Percentiles rank a stretch among this genome's conserved stretches.
Conservation (phyloP, 768 basidiomycete species). For the Calvatia gigantea region DNA sequence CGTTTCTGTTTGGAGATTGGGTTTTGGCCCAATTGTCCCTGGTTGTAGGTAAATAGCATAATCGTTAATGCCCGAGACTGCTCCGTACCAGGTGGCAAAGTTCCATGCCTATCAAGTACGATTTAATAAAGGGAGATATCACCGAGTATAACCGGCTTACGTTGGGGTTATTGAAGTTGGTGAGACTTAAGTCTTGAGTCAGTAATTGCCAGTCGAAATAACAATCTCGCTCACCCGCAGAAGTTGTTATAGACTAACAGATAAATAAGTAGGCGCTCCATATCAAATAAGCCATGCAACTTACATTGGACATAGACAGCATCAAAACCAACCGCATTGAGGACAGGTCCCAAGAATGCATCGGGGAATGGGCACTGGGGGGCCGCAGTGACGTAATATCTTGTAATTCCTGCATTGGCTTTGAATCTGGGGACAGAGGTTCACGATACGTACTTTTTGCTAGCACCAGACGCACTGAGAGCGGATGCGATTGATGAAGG, state of each 20-base stretch:
- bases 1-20: slow-evolving; percentile 45
- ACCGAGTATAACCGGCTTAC: slow-evolving; percentile 21
- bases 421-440: not conserved
- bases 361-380: slow-evolving; percentile 64
- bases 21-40: slow-evolving; percentile 59
- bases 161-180: slow-evolving; percentile 36
- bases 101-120: slow-evolving; percentile 36
- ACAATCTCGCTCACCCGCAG: slow-evolving; percentile 27
- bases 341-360: slow-evolving; percentile 45
- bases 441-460: slow-evolving; percentile 38
- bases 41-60: not conserved
- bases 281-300: not conserved
- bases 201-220: not conserved
- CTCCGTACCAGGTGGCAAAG: slow-evolving; percentile 39
- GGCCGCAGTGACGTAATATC: slow-evolving; percentile 54
- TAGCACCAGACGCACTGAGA: slow-evolving; percentile 39
- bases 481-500: slow-evolving; percentile 45
- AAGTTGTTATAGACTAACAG: slow-evolving; percentile 39
- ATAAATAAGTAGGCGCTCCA: not conserved
- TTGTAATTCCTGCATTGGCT: slow-evolving; percentile 15
- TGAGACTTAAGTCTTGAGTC: slow-evolving; percentile 23
- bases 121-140: not conserved
- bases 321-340: slow-evolving; percentile 61
- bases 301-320: slow-evolving; percentile 56
- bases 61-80: not conserved